A percentile compares a stretch with the other conserved stretches of the same genome.
Conservation (phyloP, 805 yeast species). For the Sugiyamaella qingdaonensis region DNA sequence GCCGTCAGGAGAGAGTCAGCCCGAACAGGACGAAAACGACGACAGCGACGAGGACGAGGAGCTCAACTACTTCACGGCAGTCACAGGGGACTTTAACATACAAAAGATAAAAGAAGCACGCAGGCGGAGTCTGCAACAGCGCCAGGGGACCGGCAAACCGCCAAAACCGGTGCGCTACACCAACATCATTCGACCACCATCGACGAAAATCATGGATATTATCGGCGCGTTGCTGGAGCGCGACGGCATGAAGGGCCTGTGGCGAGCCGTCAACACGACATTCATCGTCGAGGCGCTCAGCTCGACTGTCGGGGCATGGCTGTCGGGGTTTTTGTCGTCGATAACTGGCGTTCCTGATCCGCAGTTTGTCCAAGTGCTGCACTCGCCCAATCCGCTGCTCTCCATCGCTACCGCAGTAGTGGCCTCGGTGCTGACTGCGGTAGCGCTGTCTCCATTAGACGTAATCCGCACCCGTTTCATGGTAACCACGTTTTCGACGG, state of each 20-base stretch:
- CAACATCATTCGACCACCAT: slow-evolving; percentile 18
- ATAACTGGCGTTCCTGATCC: slow-evolving; percentile 84
- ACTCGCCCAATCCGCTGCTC: slow-evolving; percentile 68
- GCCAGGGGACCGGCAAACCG: slow-evolving; percentile 5
- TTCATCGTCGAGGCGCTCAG: slow-evolving; percentile 72
- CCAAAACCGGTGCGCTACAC: not conserved
- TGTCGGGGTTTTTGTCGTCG: slow-evolving; percentile 83
- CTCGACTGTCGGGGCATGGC: slow-evolving; percentile 83
- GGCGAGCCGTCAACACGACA: slow-evolving; percentile 72
- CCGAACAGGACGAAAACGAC: slow-evolving; percentile 18
- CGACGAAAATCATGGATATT: slow-evolving; percentile 32
- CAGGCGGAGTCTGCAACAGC: slow-evolving; percentile 4
- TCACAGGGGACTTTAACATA: slow-evolving; percentile 22
- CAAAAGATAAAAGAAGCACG: slow-evolving; percentile 6
- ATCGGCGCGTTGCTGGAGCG: slow-evolving; percentile 54
- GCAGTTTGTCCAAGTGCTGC: slow-evolving; percentile 72
- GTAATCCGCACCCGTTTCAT: slow-evolving; percentile 74
- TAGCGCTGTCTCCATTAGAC: slow-evolving; percentile 75
- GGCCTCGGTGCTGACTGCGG: slow-evolving; percentile 69
- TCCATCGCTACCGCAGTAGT: slow-evolving; percentile 64
- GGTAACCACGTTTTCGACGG: slow-evolving; percentile 54
- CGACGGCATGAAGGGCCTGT: slow-evolving; percentile 57
- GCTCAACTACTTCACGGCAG: slow-evolving; percentile 40
- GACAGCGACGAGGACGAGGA: slow-evolving; percentile 38
- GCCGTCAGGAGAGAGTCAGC: slow-evolving; percentile 5